Conservation (phyloP, 2,329 filamentous ascomycete species). For the Xylaria sp. region DNA sequence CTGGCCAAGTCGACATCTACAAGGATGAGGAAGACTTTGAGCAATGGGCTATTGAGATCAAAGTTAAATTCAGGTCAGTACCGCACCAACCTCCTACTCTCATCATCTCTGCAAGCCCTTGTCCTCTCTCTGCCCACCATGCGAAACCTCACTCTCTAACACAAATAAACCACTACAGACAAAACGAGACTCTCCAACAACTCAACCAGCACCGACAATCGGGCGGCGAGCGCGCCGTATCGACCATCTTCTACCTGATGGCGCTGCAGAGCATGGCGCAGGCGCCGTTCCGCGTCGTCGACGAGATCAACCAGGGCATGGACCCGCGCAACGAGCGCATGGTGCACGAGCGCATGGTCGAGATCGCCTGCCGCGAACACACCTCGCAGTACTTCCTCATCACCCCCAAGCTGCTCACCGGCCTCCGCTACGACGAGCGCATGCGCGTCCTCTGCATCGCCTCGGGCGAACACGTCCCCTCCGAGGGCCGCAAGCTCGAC, state of each 20-base stretch:
- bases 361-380: conserved; percentile 89
- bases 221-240: conserved; percentile 93
- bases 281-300: conserved; percentile 96
- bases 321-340: conserved; percentile 98
- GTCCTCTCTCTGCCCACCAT: background rate
- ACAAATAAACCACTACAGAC: conserved; percentile 56
- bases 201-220: conserved; percentile 94
- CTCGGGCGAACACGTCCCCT: conserved; percentile 79
- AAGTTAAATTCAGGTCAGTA: conserved; percentile 88
- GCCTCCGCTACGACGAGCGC: conserved; percentile 83
- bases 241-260: conserved; percentile 99
- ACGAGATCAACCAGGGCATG: conserved; percentile 99
- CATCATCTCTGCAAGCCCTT: conserved; percentile 17
- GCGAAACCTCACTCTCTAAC: conserved; percentile 10
- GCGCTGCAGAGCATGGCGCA: conserved; percentile 92
- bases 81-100: background rate
- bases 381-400: conserved; percentile 94
- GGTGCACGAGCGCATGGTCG: conserved; percentile 97
- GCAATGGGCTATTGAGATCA: conserved; percentile 91
- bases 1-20: conserved; percentile 86
- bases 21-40: conserved; percentile 95
- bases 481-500: conserved; percentile 61
- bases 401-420: conserved; percentile 91
- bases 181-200: conserved; percentile 83
- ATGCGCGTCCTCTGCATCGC: conserved; percentile 97